phyloP scores from a whole-genome alignment of 768 basidiomycete species.

The Cystobasidium onofrii region DNA sequence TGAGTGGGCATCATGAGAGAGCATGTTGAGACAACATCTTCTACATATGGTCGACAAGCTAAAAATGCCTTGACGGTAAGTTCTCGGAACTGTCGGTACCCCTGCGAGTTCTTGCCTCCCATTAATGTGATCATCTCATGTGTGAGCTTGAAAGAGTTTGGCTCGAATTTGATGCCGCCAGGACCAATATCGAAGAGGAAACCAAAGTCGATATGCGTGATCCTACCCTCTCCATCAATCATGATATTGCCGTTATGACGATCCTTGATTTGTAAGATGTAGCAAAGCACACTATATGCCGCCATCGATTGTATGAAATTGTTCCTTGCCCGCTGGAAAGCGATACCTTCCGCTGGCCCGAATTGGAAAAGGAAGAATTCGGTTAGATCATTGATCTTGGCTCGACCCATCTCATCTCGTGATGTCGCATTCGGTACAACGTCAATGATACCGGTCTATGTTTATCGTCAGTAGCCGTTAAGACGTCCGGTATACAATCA shows the following conservation, averaged over 20 bases:
- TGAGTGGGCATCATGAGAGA: constrained; percentile 91
- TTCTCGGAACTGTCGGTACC: constrained; percentile 86
- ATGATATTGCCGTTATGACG: constrained; percentile 99
- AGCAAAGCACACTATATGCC: constrained; percentile 95
- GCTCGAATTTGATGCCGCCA: constrained; percentile 90
- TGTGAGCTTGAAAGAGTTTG: constrained; percentile 93
- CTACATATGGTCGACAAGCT: constrained; percentile 85
- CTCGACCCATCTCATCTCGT: constrained; percentile 96
- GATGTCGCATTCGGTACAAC: constrained; percentile 97
- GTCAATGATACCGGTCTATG: constrained; percentile 92
- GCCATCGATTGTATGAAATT: constrained; percentile 99
- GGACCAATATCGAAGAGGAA: constrained; percentile 87
- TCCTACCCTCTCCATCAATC: constrained; percentile 96
- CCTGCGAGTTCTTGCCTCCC: constrained; percentile 90
- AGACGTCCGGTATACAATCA: constrained; percentile 30
- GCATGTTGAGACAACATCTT: constrained; percentile 77
- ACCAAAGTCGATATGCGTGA: constrained; percentile 92
- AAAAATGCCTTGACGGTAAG: constrained; percentile 94
- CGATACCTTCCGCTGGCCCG: constrained; percentile 75
- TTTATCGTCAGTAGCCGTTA: constrained; percentile 1
- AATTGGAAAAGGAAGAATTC: constrained; percentile 92
- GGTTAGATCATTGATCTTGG: constrained; percentile 90
- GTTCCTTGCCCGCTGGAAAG: constrained; percentile 82
- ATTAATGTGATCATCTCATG: constrained; percentile 98
- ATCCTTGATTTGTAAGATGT: constrained; percentile 97